phyloP scores from a whole-genome alignment of 495 filamentous ascomycete species.

The Glonium stellatum region DNA sequence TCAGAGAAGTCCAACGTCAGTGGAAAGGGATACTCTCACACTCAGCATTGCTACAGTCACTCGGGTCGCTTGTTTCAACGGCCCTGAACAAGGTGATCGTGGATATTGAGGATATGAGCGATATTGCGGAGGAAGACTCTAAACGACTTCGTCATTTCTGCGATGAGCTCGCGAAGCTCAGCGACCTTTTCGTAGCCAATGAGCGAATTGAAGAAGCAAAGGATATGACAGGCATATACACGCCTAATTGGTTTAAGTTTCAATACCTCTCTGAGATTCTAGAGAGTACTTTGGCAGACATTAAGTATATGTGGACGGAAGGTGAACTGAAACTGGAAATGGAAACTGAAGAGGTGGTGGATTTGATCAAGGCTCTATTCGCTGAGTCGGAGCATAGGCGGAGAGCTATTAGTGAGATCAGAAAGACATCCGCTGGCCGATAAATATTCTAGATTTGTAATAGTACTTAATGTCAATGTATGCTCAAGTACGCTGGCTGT shows the following conservation, averaged over 20 bases:
- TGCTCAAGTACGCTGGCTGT: too few species aligned
- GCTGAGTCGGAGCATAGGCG: slow-evolving; percentile 76
- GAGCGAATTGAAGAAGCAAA: slow-evolving; percentile 30
- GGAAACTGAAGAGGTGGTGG: slow-evolving; percentile 73
- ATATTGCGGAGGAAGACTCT: slow-evolving; percentile 83
- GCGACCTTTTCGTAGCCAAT: slow-evolving; percentile 67
- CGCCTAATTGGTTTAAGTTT: slow-evolving; percentile 78
- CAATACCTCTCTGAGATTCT: slow-evolving; percentile 83
- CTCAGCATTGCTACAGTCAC: slow-evolving; percentile 75
- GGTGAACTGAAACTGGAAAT: slow-evolving; percentile 80
- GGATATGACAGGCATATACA: slow-evolving; percentile 66
- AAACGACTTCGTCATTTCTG: slow-evolving; percentile 69
- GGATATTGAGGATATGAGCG: slow-evolving; percentile 78
- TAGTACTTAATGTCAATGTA: too few species aligned
- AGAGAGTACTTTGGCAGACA: slow-evolving; percentile 82
- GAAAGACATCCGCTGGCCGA: slow-evolving; percentile 22
- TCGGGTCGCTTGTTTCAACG: slow-evolving; percentile 75
- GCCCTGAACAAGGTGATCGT: slow-evolving; percentile 71
- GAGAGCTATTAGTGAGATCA: slow-evolving; percentile 73
- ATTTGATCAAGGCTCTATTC: slow-evolving; percentile 83
- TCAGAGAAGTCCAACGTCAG: slow-evolving; percentile 59
- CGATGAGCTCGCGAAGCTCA: slow-evolving; percentile 59
- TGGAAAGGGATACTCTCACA: slow-evolving; percentile 79
- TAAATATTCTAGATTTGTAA: not conserved
- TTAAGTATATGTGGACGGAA: slow-evolving; percentile 81